A percentile compares a stretch with the other conserved stretches of the same genome.
phyloP scores from a whole-genome alignment of 768 basidiomycete genomes.

The Kwoniella heveanensis region DNA sequence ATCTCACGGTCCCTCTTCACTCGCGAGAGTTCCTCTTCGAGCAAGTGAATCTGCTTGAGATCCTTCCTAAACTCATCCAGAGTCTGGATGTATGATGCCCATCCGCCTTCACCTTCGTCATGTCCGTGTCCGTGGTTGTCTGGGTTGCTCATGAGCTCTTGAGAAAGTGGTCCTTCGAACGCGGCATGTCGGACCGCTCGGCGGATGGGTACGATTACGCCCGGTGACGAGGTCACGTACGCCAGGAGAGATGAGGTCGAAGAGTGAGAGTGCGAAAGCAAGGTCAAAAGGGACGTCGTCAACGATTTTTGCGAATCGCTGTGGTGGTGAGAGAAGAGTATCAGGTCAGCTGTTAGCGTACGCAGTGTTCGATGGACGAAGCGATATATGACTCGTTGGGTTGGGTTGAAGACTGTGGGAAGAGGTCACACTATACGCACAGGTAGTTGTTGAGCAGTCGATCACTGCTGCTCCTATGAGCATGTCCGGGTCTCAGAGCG shows the following conservation, averaged over 20 bases:
- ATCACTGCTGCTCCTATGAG: constrained; percentile 54
- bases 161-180: constrained; percentile 53
- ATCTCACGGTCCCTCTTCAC: constrained; percentile 55
- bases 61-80: constrained; percentile 55
- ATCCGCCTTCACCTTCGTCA: constrained; percentile 39
- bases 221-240: constrained; percentile 55
- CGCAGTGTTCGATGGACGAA: too few relatives aligned
- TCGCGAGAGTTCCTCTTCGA: constrained; percentile 54
- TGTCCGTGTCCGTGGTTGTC: constrained; percentile 23
- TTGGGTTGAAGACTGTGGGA: not conserved
- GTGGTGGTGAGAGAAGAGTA: constrained; percentile 1
- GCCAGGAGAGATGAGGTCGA: constrained; percentile 55
- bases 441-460: constrained; percentile 55
- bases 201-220: constrained; percentile 50
- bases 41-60: constrained; percentile 53
- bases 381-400: too few relatives aligned
- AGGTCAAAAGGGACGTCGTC: constrained; percentile 49
- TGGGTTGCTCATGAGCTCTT: constrained; percentile 31
- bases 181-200: constrained; percentile 53
- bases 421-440: constrained; percentile 25
- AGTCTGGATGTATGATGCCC: constrained; percentile 50
- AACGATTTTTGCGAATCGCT: constrained; percentile 54
- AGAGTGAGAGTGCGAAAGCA: constrained; percentile 55
- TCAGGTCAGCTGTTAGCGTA: constrained; percentile 2
- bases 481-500: constrained; percentile 51